A percentile compares a stretch with the other conserved stretches of the same genome.
These are phyloP conservation scores for Penicillium sp. DNA, from an alignment of 2,329 filamentous ascomycete genomes.

Conservation along the genomic window DNA sequence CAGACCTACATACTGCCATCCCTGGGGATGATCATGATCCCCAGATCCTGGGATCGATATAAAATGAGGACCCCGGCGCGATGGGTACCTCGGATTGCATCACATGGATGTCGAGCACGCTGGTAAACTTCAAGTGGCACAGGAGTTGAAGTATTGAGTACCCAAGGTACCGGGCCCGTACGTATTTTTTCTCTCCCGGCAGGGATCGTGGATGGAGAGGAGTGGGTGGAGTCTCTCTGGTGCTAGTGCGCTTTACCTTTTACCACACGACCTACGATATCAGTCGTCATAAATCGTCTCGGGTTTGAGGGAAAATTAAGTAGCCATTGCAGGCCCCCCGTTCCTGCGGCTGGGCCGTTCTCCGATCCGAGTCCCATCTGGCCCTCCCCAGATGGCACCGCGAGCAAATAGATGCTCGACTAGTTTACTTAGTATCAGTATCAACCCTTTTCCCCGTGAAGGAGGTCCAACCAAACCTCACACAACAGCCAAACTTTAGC, in stretches of 20 bases:
- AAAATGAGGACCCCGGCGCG: no score
- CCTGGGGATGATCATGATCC: background rate
- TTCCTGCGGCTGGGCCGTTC: constrained; percentile 1
- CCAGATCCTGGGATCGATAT: no score
- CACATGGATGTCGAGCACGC: background rate
- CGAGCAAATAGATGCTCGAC: background rate
- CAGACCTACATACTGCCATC: background rate
- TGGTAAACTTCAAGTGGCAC: constrained; percentile 1
- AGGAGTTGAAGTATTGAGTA: background rate
- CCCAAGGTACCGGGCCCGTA: constrained; percentile 6
- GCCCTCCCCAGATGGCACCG: no score
- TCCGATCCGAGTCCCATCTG: no score
- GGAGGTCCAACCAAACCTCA: constrained; percentile 12
- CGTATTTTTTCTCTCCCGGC: constrained; percentile 16
- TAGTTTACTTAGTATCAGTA: background rate
- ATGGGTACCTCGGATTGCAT: no score
- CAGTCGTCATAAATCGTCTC: constrained; percentile 11
- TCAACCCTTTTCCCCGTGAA: background rate
- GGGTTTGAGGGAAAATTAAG: background rate
- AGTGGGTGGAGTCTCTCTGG: constrained; percentile 20
- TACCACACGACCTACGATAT: constrained; percentile 24
- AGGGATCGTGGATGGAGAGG: constrained; percentile 24
- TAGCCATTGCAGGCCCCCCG: background rate
- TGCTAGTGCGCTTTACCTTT: constrained; percentile 23
- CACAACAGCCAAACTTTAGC: constrained; percentile 15